These are phyloP conservation scores for Strobilomyces dryophilus DNA, from an alignment of 768 basidiomycete genomes.

Conservation along the genomic window DNA sequence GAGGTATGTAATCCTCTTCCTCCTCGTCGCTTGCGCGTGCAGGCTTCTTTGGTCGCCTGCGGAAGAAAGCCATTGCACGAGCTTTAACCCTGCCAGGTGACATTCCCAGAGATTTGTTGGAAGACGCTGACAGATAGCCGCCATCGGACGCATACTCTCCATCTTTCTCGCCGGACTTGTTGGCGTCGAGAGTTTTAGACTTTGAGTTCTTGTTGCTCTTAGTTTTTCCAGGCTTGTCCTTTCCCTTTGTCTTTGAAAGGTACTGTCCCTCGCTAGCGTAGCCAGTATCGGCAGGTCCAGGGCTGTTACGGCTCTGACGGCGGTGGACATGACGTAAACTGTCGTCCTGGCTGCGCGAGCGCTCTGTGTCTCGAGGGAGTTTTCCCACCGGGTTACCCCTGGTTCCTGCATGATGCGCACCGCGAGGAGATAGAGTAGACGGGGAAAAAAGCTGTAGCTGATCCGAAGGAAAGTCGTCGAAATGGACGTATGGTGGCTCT, in stretches of 20 bases:
- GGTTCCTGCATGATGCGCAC: neutral
- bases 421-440: conserved; percentile 11
- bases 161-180: conserved; percentile 19
- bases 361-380: conserved; percentile 8
- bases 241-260: conserved; percentile 23
- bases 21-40: conserved; percentile 27
- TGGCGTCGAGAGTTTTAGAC: conserved; percentile 12
- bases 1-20: conserved; percentile 26
- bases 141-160: conserved; percentile 26
- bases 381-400: neutral
- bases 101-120: conserved; percentile 30
- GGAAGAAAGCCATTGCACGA: conserved; percentile 32
- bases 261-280: conserved; percentile 32
- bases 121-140: conserved; percentile 32
- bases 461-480: conserved; percentile 28
- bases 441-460: conserved; percentile 28
- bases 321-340: conserved; percentile 5
- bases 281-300: conserved; percentile 18
- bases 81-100: conserved; percentile 26
- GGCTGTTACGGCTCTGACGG: conserved; percentile 16
- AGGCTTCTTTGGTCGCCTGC: conserved; percentile 28
- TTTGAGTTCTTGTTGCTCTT: conserved; percentile 19
- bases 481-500: conserved; percentile 29
- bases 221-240: conserved; percentile 17
- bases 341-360: conserved; percentile 23